Percentiles rank a stretch among this genome's conserved stretches.
Evolutionary conservation across 345 rosid species (phyloP).

Genomic region (Syzygium aromaticum): DNA sequence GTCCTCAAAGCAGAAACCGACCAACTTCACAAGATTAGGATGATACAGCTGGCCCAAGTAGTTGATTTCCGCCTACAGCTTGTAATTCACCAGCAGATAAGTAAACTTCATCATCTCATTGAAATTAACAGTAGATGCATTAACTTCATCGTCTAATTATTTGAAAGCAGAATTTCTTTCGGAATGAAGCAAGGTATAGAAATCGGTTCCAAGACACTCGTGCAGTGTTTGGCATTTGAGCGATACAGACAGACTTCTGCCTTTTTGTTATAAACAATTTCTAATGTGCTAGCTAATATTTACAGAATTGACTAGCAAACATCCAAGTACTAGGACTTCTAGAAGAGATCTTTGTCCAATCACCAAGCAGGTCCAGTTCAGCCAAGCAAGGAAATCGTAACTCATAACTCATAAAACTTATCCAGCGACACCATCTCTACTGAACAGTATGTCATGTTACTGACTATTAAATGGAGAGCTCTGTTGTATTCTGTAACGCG

Average conservation of each 20-base stretch:
- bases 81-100: neutral
- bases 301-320: neutral
- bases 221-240: neutral
- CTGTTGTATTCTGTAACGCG: neutral
- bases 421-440: neutral
- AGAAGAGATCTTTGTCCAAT: neutral
- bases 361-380: neutral
- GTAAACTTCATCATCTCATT: neutral
- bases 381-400: neutral
- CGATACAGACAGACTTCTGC: neutral
- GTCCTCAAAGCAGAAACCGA: slow-evolving; percentile 78
- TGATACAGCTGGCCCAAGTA: slow-evolving; percentile 66
- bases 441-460: neutral
- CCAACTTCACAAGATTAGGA: slow-evolving; percentile 63
- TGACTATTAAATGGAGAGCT: neutral
- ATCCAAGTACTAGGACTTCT: neutral
- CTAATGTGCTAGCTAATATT: neutral
- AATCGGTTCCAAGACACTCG: neutral
- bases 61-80: slow-evolving; percentile 64
- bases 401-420: neutral
- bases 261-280: neutral
- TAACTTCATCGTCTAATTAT: neutral
- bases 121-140: neutral
- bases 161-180: neutral
- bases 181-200: neutral